Conservation (phyloP, 176 grass and related monocot genomes). For the Lolium perenne region DNA sequence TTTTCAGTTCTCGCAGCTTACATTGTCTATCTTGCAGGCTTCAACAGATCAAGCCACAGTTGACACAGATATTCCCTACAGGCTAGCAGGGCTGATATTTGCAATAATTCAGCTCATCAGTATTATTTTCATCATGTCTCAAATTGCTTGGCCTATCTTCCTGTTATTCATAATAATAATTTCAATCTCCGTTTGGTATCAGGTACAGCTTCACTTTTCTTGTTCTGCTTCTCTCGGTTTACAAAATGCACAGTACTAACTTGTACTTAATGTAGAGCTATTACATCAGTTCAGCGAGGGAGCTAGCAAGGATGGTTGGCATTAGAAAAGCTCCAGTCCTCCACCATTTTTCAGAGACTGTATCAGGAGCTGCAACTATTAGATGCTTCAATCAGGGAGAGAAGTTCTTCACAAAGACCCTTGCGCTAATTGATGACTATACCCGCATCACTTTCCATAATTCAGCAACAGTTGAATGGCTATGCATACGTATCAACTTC, state of each 20-base stretch:
- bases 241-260: slow-evolving; percentile 33
- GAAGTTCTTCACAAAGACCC: slow-evolving; percentile 64
- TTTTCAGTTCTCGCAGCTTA: slow-evolving; percentile 23
- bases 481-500: slow-evolving; percentile 87
- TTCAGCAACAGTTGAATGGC: slow-evolving; percentile 90
- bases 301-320: slow-evolving; percentile 87
- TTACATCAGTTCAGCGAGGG: slow-evolving; percentile 88
- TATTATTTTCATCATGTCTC: slow-evolving; percentile 85
- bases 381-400: slow-evolving; percentile 86
- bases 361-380: slow-evolving; percentile 80
- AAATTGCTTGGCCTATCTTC: slow-evolving; percentile 92
- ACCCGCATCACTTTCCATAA: slow-evolving; percentile 90
- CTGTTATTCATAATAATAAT: slow-evolving; percentile 73
- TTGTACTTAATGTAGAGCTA: slow-evolving; percentile 61
- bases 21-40: slow-evolving; percentile 57
- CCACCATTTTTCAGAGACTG: slow-evolving; percentile 87
- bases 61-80: slow-evolving; percentile 93
- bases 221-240: slow-evolving; percentile 27
- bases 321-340: slow-evolving; percentile 90
- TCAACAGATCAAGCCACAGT: slow-evolving; percentile 85
- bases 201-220: slow-evolving; percentile 56
- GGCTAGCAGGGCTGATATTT: slow-evolving; percentile 82
- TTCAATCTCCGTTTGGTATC: slow-evolving; percentile 77
- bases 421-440: slow-evolving; percentile 75
- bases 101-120: slow-evolving; percentile 86